Evolutionary conservation across 805 yeast species (phyloP).

Genomic region (Spathaspora passalidarum): DNA sequence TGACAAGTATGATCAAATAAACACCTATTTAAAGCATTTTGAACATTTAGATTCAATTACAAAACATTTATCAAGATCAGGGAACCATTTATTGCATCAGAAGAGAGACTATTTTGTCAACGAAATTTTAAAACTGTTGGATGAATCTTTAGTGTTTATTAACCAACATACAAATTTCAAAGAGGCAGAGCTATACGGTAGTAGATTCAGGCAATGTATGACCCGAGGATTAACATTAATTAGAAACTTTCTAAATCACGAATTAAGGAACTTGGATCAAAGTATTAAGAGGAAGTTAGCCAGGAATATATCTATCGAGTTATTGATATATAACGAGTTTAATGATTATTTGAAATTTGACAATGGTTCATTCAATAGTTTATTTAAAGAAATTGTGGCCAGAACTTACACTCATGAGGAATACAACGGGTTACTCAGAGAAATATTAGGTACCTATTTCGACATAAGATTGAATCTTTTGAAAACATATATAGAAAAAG

Average conservation of each 20-base stretch:
- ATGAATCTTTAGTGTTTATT: conserved; percentile 59
- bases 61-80: conserved; percentile 60
- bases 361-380: conserved; percentile 24
- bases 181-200: conserved; percentile 65
- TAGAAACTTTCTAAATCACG: conserved; percentile 58
- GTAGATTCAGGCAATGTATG: conserved; percentile 79
- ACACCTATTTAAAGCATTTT: conserved; percentile 53
- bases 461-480: conserved; percentile 52
- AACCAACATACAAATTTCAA: conserved; percentile 43
- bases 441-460: conserved; percentile 64
- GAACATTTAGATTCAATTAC: conserved; percentile 71
- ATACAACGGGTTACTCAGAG: conserved; percentile 64
- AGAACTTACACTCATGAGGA: conserved; percentile 45
- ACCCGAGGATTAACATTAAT: conserved; percentile 76
- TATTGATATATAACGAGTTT: conserved; percentile 66
- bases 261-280: conserved; percentile 32
- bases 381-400: conserved; percentile 32
- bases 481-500: conserved; percentile 32
- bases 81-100: conserved; percentile 61
- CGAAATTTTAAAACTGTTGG: conserved; percentile 52
- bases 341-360: conserved; percentile 17
- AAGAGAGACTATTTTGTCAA: conserved; percentile 40
- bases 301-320: conserved; percentile 48
- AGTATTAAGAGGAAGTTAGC: conserved; percentile 16
- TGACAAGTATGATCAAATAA: conserved; percentile 43